A percentile compares a stretch with the other conserved stretches of the same genome.
phyloP scores from a whole-genome alignment of 2,329 filamentous ascomycete species.

The Grosmannia serpens region DNA sequence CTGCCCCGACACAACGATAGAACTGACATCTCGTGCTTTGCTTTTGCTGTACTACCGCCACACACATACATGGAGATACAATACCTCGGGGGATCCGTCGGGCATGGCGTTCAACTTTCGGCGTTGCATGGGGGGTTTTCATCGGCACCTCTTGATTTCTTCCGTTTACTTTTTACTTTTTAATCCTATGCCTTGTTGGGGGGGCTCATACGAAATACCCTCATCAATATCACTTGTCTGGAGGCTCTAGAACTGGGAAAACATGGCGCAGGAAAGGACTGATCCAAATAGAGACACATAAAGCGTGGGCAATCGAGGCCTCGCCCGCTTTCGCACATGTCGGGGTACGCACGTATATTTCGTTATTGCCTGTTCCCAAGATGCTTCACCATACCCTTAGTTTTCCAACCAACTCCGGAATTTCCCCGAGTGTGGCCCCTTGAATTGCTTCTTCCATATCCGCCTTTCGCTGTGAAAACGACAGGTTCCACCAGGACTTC shows the following conservation, averaged over 20 bases:
- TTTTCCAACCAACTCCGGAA: constrained; percentile 1
- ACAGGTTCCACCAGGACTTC: not conserved
- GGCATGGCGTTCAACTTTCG: not conserved
- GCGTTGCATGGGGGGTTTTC: not conserved
- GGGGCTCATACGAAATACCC: not conserved
- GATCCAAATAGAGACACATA: not conserved
- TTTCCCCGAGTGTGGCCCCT: not conserved
- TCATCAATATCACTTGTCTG: not conserved
- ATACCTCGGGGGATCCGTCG: not conserved
- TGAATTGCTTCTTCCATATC: not conserved
- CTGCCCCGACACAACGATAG: too few species aligned
- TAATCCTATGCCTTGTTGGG: not conserved
- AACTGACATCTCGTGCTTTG: not conserved
- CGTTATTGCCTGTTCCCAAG: constrained; percentile 2
- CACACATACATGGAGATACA: not conserved
- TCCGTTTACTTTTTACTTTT: not conserved
- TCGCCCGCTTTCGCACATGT: not conserved
- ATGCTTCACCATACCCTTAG: not conserved
- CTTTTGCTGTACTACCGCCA: not conserved
- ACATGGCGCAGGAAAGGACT: not conserved
- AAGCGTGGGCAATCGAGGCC: not conserved
- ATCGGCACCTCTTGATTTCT: not conserved
- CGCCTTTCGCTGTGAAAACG: not conserved
- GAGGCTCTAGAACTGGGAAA: not conserved
- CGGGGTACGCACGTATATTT: not conserved